Evolutionary conservation across 805 yeast genomes (phyloP).

Genomic region (Candida hungchunana): DNA sequence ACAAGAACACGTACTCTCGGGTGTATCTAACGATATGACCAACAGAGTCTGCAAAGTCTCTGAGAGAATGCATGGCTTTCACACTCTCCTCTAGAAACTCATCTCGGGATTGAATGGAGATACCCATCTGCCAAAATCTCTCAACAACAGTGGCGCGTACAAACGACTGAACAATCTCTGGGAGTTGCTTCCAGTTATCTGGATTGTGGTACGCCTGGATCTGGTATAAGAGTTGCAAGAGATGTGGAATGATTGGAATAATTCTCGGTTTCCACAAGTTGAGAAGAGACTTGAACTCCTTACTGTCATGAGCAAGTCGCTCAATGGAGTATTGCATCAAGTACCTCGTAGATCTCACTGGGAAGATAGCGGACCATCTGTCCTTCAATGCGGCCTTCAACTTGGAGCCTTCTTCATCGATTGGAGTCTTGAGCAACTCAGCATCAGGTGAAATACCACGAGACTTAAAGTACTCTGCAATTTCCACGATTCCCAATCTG

Average conservation of each 20-base stretch:
- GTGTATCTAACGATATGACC: constrained; percentile 96
- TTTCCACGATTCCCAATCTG: constrained; percentile 88
- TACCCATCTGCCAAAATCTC: constrained; percentile 98
- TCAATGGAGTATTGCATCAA: constrained; percentile 95
- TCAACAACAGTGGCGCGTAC: constrained; percentile 88
- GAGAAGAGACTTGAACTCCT: constrained; percentile 63
- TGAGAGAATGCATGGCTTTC: constrained; percentile 85
- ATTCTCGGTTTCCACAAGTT: constrained; percentile 90
- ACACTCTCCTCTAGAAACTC: constrained; percentile 92
- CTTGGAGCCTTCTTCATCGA: constrained; percentile 84
- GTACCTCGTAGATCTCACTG: constrained; percentile 91
- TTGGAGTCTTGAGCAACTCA: constrained; percentile 67
- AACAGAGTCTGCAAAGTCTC: constrained; percentile 97
- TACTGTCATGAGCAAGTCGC: constrained; percentile 73
- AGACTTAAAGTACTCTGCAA: constrained; percentile 83
- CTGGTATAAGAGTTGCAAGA: constrained; percentile 80
- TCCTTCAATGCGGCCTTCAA: constrained; percentile 77
- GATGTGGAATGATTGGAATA: constrained; percentile 86
- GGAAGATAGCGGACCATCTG: constrained; percentile 92
- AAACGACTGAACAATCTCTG: constrained; percentile 86
- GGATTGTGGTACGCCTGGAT: constrained; percentile 95
- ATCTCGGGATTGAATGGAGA: constrained; percentile 88
- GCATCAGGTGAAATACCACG: constrained; percentile 78
- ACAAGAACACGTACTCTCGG: constrained; percentile 88
- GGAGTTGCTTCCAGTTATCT: constrained; percentile 82